Base-by-base conservation (phyloP, 768 basidiomycete genomes). In the Ramaria rubella region DNA sequence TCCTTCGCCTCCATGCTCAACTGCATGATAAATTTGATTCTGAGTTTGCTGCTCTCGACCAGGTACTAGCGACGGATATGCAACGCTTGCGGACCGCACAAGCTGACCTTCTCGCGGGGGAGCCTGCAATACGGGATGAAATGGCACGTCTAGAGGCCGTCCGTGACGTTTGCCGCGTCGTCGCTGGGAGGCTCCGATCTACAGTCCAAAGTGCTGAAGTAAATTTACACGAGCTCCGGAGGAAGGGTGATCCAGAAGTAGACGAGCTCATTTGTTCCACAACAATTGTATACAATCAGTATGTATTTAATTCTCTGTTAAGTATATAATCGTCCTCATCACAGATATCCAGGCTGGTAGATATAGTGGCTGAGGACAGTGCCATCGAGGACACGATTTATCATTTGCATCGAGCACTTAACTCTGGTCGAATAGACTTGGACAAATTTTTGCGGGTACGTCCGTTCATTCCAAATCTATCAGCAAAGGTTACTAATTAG, bases 341-440 rank as follows among this genome's bases (percentile, higher is more conserved):
- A 36, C 29, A 36, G 1, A 8, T 17, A 21, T 40, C 26, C 67
- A 98, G 95, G 72, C 75, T 99, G 23, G 85, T 97, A 62, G 90
- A 97, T 67, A 78, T 98, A 27, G 87, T 97, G n/a, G 94, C 96
- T n/a, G 96, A 99, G 70, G 96, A 98, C 70, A 94, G 93, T 65
- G 93, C 95, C 1, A 94, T 98, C 67, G 95, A 97, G 72, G 96
- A 98, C 69, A 95, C 95, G 45, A 88, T 96, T 58, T 99, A 97
- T 72, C 94, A 98, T 69, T 80, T 99, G 46, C 92, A 94, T 61
- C 81, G 94, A 59, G 95, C 94, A 0, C 76, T 99, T 60, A 96
- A 96, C 67, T 76, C 86, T 52, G 90, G 90, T 0, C 82, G 92
- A 58, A 86, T 97, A 60, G 95, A 98, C 74, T 79, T 98, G 55